Evolutionary conservation across 2,329 filamentous ascomycete species (phyloP).

Genomic region (Fonsecaea monophora): DNA sequence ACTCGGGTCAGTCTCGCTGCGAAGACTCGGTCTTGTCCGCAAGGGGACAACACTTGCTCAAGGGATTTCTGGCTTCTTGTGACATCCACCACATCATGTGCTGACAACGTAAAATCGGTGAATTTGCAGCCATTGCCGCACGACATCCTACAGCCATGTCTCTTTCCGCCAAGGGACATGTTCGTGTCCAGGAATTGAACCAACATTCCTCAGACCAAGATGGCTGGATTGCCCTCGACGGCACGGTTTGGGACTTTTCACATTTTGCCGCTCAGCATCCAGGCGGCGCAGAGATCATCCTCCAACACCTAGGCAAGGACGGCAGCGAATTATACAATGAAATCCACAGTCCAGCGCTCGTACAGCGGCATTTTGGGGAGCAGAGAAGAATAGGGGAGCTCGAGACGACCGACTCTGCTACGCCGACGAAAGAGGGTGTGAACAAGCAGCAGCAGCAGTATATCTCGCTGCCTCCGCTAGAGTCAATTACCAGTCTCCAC

Average conservation of each 20-base stretch:
- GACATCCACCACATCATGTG: neutral
- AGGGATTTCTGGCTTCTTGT: neutral
- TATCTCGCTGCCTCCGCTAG: slow-evolving; percentile 22
- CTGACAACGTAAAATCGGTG: neutral
- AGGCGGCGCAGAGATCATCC: slow-evolving; percentile 58
- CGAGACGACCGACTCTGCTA: slow-evolving; percentile 31
- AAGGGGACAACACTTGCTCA: neutral
- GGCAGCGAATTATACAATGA: slow-evolving; percentile 55
- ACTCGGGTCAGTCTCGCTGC: neutral
- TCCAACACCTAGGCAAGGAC: slow-evolving; percentile 55
- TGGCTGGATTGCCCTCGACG: slow-evolving; percentile 72
- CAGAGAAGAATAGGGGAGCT: slow-evolving; percentile 36
- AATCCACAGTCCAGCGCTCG: slow-evolving; percentile 45
- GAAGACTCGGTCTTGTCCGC: neutral
- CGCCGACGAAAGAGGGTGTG: slow-evolving; percentile 32
- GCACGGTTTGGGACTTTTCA: slow-evolving; percentile 70
- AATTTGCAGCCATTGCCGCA: neutral
- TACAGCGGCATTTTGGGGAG: slow-evolving; percentile 32
- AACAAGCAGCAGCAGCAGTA: neutral
- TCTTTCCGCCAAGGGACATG: neutral
- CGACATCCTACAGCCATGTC: neutral
- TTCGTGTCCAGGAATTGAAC: neutral
- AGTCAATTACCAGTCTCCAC: slow-evolving; percentile 33
- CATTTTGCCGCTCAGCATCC: slow-evolving; percentile 69
- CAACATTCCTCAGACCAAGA: slow-evolving; percentile 40